Conservation (phyloP, 2,329 filamentous ascomycete species). For the Ophiobolus disseminans region DNA sequence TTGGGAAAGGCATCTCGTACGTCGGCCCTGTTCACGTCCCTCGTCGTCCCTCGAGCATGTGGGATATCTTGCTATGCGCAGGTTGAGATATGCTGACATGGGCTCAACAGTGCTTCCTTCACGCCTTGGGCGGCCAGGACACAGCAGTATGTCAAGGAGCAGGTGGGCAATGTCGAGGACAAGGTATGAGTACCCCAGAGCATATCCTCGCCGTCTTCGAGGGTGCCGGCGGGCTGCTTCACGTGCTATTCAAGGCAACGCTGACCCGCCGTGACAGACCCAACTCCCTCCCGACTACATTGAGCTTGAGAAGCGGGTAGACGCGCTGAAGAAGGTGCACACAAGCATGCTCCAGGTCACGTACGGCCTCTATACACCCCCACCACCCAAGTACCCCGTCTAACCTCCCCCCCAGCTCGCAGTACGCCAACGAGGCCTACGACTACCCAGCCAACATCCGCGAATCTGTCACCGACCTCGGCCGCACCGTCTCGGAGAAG, state of each 20-base stretch:
- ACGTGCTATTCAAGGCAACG: neutral
- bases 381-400: constrained; percentile 8
- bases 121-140: constrained; percentile 93
- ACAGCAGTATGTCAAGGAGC: constrained; percentile 97
- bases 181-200: constrained; percentile 65
- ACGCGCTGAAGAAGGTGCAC: constrained; percentile 95
- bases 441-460: constrained; percentile 98
- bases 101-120: constrained; percentile 75
- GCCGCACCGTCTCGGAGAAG: constrained; percentile 95
- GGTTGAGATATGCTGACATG: constrained; percentile 45
- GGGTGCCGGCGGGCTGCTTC: neutral
- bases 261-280: constrained; percentile 66
- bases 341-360: constrained; percentile 97
- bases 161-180: constrained; percentile 92
- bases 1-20: constrained; percentile 74
- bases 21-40: constrained; percentile 34
- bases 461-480: constrained; percentile 95
- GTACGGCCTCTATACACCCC: constrained; percentile 59
- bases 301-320: constrained; percentile 97
- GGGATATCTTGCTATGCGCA: constrained; percentile 22
- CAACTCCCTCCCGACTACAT: constrained; percentile 97
- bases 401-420: constrained; percentile 66
- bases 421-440: constrained; percentile 86
- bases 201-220: neutral
- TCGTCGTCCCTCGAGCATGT: constrained; percentile 2